A percentile compares a stretch with the other conserved stretches of the same genome.
phyloP scores from a whole-genome alignment of 768 basidiomycete genomes.

The Psilocybe cubensis region DNA sequence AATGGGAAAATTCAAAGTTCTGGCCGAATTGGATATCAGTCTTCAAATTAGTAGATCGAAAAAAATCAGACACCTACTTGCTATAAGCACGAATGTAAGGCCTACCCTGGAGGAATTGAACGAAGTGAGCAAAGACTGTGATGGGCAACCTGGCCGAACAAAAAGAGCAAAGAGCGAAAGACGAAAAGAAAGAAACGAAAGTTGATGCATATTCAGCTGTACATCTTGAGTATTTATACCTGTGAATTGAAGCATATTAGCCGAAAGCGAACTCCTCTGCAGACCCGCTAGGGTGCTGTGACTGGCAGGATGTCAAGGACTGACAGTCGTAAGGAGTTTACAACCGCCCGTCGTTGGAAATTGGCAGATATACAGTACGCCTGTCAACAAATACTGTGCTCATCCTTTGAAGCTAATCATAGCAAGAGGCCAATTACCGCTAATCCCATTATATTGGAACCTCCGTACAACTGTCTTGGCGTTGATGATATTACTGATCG shows the following conservation, averaged over 20 bases:
- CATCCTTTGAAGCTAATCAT: not conserved
- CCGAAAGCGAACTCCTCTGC: too few species aligned
- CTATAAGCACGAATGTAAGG: conserved; percentile 33
- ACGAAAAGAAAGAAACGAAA: conserved; percentile 21
- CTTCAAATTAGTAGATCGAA: not conserved
- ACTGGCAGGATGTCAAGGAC: conserved; percentile 12
- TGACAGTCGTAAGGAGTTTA: conserved; percentile 16
- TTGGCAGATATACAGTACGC: not conserved
- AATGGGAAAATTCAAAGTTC: conserved; percentile 20
- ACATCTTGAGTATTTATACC: conserved; percentile 19
- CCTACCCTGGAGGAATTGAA: conserved; percentile 28
- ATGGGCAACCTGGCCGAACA: conserved; percentile 46
- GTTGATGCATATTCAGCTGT: conserved; percentile 15
- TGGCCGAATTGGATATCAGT: not conserved
- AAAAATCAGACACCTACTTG: conserved; percentile 23
- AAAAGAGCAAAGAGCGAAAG: conserved; percentile 25
- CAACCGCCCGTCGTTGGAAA: conserved; percentile 6
- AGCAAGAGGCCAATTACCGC: not conserved
- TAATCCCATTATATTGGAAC: conserved; percentile 2
- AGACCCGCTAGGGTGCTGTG: conserved; percentile 5
- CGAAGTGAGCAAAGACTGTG: conserved; percentile 34
- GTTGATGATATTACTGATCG: conserved; percentile 3
- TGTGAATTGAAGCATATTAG: not conserved
- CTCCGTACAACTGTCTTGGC: conserved; percentile 15
- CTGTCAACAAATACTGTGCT: not conserved